Evolutionary conservation across 2,329 filamentous ascomycete genomes (phyloP).

Genomic region (Aspergillus fischeri): DNA sequence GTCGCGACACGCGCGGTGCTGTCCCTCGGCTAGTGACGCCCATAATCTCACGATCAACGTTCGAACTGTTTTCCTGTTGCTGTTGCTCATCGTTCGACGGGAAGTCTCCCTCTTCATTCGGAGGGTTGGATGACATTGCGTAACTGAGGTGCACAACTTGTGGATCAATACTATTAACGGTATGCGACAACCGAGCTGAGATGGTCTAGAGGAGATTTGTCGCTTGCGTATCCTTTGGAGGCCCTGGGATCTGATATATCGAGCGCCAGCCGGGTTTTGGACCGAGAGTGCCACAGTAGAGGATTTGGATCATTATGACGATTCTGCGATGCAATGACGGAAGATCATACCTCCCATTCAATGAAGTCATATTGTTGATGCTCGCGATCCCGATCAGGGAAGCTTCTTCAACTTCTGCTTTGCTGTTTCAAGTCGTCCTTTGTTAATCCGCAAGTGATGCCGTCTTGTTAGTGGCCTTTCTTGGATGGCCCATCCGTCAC

Average conservation of each 20-base stretch:
- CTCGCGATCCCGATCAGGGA: neutral
- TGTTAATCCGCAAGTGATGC: neutral
- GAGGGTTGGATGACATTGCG: conserved; percentile 9
- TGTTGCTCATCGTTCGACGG: conserved; percentile 2
- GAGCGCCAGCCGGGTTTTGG: neutral
- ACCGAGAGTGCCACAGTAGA: neutral
- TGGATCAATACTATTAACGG: neutral
- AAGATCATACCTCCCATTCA: neutral
- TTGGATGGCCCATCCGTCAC: too few relatives aligned
- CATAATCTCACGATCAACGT: conserved; percentile 13
- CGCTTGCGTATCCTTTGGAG: neutral
- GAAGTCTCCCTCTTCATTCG: conserved; percentile 4
- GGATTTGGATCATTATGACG: neutral
- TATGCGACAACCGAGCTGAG: neutral
- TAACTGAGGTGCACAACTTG: neutral
- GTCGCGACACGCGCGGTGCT: conserved; percentile 4
- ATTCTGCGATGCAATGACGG: neutral
- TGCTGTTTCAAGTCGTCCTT: neutral
- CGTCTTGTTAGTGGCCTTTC: neutral
- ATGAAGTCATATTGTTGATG: neutral
- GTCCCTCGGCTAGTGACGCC: conserved; percentile 7
- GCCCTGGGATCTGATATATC: neutral
- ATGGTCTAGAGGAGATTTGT: neutral
- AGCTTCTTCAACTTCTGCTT: conserved; percentile 2
- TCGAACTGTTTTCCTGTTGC: conserved; percentile 7